phyloP scores from a whole-genome alignment of 495 filamentous ascomycete species.

The Jackrogersella minutella region DNA sequence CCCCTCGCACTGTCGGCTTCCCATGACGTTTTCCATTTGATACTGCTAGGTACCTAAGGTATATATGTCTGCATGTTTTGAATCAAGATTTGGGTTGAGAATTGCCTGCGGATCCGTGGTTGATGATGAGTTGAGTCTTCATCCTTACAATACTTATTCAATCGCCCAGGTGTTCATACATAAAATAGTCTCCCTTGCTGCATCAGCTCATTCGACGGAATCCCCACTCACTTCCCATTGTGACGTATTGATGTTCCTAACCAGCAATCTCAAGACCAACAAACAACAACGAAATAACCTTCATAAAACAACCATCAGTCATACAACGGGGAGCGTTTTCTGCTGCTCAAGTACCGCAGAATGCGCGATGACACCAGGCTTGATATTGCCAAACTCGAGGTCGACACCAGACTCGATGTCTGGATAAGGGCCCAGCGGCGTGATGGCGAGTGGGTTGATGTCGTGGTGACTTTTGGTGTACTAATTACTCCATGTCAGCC shows the following conservation, averaged over 20 bases:
- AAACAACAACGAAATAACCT: not conserved
- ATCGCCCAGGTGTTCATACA: too few relatives aligned
- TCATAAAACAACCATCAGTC: not conserved
- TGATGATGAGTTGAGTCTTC: too few relatives aligned
- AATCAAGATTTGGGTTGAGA: too few relatives aligned
- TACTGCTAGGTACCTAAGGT: not conserved
- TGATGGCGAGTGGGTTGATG: constrained; percentile 70
- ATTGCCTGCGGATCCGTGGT: too few relatives aligned
- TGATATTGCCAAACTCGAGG: constrained; percentile 22
- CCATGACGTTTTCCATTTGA: constrained; percentile 1
- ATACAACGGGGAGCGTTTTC: constrained; percentile 22
- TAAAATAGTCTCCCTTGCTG: too few relatives aligned
- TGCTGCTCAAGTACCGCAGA: constrained; percentile 31
- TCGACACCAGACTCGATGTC: constrained; percentile 56
- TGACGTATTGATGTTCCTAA: not conserved
- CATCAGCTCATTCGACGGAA: too few relatives aligned
- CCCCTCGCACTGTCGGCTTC: constrained; percentile 9
- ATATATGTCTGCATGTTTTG: not conserved
- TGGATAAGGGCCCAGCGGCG: constrained; percentile 71
- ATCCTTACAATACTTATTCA: too few relatives aligned
- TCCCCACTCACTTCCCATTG: not conserved
- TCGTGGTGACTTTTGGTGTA: constrained; percentile 62
- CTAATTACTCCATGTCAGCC: constrained; percentile 35
- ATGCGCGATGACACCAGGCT: constrained; percentile 22
- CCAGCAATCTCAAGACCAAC: not conserved